A percentile compares a stretch with the other conserved stretches of the same genome.
Evolutionary conservation across 2,329 filamentous ascomycete genomes (phyloP).

Genomic region (Aspergillus quadricinctus): DNA sequence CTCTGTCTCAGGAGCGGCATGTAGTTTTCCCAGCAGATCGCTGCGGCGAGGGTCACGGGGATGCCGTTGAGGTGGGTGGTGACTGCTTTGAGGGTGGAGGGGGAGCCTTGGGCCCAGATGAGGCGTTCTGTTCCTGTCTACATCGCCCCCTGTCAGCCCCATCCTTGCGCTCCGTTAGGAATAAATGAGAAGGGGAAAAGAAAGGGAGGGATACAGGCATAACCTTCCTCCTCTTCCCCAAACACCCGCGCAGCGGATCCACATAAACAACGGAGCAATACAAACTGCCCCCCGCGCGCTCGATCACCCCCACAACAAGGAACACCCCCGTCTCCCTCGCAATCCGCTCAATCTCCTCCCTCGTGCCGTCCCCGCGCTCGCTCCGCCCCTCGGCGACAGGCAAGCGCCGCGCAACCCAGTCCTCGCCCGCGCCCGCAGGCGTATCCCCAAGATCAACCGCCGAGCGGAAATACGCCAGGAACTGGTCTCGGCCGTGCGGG

Average conservation of each 20-base stretch:
- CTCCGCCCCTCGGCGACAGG: constrained; percentile 49
- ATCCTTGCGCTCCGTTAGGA: too few species aligned
- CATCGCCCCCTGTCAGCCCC: too few species aligned
- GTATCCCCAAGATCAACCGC: constrained; percentile 84
- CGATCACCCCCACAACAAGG: constrained; percentile 73
- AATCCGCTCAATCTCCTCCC: constrained; percentile 73
- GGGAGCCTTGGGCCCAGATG: constrained; percentile 82
- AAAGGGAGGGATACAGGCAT: constrained; percentile 61
- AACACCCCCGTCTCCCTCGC: constrained; percentile 77
- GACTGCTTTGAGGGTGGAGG: constrained; percentile 73
- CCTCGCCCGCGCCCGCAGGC: constrained; percentile 62
- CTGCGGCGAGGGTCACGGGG: constrained; percentile 73
- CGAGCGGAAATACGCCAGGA: constrained; percentile 69
- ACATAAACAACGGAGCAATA: constrained; percentile 84
- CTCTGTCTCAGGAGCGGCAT: constrained; percentile 84
- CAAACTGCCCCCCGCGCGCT: constrained; percentile 73
- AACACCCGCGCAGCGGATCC: constrained; percentile 64
- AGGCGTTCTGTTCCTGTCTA: constrained; percentile 75
- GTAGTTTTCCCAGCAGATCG: constrained; percentile 96
- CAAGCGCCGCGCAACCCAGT: constrained; percentile 64
- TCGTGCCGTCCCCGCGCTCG: constrained; percentile 66
- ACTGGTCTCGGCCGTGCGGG: constrained; percentile 72
- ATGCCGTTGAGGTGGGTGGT: constrained; percentile 75
- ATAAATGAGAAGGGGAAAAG: constrained; percentile 1
- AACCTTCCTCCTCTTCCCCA: constrained; percentile 87